These are phyloP conservation scores for Adiantum capillusveneris DNA, from an alignment of 75 land plant genomes.

Conservation along the genomic window DNA sequence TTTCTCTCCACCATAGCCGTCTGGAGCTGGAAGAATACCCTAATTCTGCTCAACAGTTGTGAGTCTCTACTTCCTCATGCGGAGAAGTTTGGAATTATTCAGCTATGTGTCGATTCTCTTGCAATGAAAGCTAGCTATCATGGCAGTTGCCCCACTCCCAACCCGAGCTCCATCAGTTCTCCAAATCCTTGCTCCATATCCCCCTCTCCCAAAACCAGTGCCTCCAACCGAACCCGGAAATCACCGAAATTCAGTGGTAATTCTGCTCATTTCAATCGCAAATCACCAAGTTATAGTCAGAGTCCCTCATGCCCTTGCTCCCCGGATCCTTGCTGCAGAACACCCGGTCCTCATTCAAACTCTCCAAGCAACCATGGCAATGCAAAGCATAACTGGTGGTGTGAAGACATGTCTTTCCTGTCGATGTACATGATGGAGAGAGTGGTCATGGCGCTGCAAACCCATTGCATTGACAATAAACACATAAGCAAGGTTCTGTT, in stretches of 20 bases:
- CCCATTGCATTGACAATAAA: constrained; percentile 32
- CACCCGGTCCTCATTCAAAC: constrained; percentile 18
- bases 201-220: constrained; percentile 9
- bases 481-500: constrained; percentile 48
- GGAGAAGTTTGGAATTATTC: constrained; percentile 44
- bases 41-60: constrained; percentile 36
- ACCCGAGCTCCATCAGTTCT: background rate
- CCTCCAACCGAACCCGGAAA: constrained; percentile 24
- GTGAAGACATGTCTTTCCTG: constrained; percentile 48
- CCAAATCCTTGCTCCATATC: constrained; percentile 1
- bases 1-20: constrained; percentile 6
- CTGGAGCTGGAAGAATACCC: constrained; percentile 54
- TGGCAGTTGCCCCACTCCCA: background rate
- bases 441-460: constrained; percentile 27
- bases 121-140: constrained; percentile 8
- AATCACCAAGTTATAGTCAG: constrained; percentile 4
- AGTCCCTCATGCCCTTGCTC: constrained; percentile 23
- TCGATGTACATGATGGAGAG: constrained; percentile 40
- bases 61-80: constrained; percentile 33
- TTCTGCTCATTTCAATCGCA: constrained; percentile 34
- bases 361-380: constrained; percentile 1
- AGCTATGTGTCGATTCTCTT: constrained; percentile 25
- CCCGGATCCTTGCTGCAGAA: constrained; percentile 19
- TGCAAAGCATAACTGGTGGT: constrained; percentile 59
- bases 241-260: constrained; percentile 7